Base-by-base conservation (phyloP, 768 basidiomycete species). In the Mrakia gelida region DNA sequence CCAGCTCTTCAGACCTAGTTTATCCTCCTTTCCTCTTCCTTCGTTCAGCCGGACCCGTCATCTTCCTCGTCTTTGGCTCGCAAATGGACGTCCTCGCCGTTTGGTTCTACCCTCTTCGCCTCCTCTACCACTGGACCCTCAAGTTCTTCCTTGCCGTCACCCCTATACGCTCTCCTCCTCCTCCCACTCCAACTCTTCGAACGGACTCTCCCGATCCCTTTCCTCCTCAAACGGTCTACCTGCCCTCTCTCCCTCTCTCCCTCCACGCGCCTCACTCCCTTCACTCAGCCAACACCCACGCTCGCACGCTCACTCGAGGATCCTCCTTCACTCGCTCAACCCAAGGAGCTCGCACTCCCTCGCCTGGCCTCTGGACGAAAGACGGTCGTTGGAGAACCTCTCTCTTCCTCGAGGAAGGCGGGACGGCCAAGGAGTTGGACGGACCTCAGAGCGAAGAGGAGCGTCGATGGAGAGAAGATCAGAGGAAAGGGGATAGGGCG, bases 351-450 rank as follows among this genome's bases (percentile, higher is more conserved):
- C 67, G 67, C 67, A 70, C 67, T 4, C 67, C 67, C 1, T 70
- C 67, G 1, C 67, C 67, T 0, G 18, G 67, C 10, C 67, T 45
- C 8, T 70, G 67, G 67, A 45, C 41, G 26, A 70, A 70, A 16
- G 67, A 70, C 67, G 67, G 67, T 15, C 34, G 67, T 9, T 70
- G 67, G 67, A 23, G 67, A 23, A 26, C 34, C 41, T 41, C 34
- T 70, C 38, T 70, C 18, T 70, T 70, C 38, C 34, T 70, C 21
- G 67, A 70, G 67, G 67, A 70, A 30, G 67, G 67, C 6, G 67
- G 67, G 18, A 41, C 34, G 67, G 67, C 67, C 23, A 70, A 70
- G 67, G 67, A 70, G 67, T 41, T 70, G 67, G 49, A 41, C 38
- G 67, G 21, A 41, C n/a, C 21, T 11, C 7, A 18, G 18, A 38